These are phyloP conservation scores for Talaromyces sp. DNA, from an alignment of 2,329 filamentous ascomycete genomes.

Conservation along the genomic window DNA sequence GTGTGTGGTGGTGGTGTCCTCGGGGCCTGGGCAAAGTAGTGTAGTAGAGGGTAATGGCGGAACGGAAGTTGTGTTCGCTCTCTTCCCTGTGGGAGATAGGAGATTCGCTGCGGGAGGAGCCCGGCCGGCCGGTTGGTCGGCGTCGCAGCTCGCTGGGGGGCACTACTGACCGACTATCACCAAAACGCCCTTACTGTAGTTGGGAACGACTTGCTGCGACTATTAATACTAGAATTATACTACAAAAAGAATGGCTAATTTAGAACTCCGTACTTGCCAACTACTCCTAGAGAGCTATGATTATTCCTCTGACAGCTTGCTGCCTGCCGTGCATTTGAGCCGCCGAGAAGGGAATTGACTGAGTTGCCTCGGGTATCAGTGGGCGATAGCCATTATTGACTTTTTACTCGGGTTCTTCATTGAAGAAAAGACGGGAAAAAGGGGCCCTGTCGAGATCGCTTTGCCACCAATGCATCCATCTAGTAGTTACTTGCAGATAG, in stretches of 20 bases:
- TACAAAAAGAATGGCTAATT: no score
- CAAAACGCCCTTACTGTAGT: not conserved
- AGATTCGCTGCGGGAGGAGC: not conserved
- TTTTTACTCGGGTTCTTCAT: not conserved
- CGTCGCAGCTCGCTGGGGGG: not conserved
- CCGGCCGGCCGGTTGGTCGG: not conserved
- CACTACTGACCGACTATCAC: not conserved
- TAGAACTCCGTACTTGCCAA: no score
- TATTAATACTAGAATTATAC: no score
- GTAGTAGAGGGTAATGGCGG: not conserved
- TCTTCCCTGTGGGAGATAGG: not conserved
- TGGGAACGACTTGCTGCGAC: not conserved
- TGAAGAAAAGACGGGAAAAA: not conserved
- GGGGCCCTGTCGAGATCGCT: not conserved
- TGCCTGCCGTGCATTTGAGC: not conserved
- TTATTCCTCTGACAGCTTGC: not conserved
- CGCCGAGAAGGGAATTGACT: not conserved
- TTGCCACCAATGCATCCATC: not conserved
- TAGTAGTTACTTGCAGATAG: not conserved
- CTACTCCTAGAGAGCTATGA: no score
- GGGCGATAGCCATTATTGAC: not conserved
- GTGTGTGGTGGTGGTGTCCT: slow-evolving; percentile 12
- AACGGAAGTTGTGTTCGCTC: not conserved
- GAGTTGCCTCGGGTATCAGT: not conserved
- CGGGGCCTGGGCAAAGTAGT: slow-evolving; percentile 41